phyloP scores from a whole-genome alignment of 192 early-diverging fungal species.

The Dispira parvispora region DNA sequence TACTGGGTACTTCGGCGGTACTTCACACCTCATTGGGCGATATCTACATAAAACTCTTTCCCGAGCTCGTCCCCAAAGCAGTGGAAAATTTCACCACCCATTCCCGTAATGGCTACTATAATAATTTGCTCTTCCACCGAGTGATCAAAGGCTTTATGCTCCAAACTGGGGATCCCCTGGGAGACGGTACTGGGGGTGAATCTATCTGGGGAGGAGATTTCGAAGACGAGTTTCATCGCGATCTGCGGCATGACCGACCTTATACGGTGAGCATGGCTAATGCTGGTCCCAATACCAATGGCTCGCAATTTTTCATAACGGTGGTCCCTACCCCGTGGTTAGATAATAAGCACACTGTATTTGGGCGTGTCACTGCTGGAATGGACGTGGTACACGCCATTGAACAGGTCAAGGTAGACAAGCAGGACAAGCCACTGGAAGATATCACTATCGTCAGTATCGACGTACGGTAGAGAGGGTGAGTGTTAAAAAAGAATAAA shows the following conservation, averaged over 20 bases:
- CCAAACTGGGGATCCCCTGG: slow-evolving; percentile 79
- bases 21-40: slow-evolving; percentile 86
- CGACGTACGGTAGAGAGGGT: slow-evolving; percentile 39
- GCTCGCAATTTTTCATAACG: slow-evolving; percentile 93
- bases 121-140: slow-evolving; percentile 89
- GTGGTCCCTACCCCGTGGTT: slow-evolving; percentile 87
- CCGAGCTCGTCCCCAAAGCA: slow-evolving; percentile 68
- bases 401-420: slow-evolving; percentile 65
- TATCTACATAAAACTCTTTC: slow-evolving; percentile 76
- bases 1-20: slow-evolving; percentile 53
- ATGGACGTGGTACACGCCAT: slow-evolving; percentile 87
- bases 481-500: background rate
- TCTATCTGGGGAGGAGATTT: slow-evolving; percentile 83
- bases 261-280: slow-evolving; percentile 96
- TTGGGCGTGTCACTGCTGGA: slow-evolving; percentile 77
- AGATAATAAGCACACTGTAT: slow-evolving; percentile 92
- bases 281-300: slow-evolving; percentile 75
- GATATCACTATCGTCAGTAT: slow-evolving; percentile 63
- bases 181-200: slow-evolving; percentile 91
- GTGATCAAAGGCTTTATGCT: slow-evolving; percentile 96
- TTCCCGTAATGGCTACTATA: slow-evolving; percentile 74
- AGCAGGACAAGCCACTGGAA: slow-evolving; percentile 77
- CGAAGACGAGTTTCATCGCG: slow-evolving; percentile 79
- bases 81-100: slow-evolving; percentile 90
- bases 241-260: slow-evolving; percentile 69